Base-by-base conservation (phyloP, 139 green algal genomes). In the Picochlorum sp. region DNA sequence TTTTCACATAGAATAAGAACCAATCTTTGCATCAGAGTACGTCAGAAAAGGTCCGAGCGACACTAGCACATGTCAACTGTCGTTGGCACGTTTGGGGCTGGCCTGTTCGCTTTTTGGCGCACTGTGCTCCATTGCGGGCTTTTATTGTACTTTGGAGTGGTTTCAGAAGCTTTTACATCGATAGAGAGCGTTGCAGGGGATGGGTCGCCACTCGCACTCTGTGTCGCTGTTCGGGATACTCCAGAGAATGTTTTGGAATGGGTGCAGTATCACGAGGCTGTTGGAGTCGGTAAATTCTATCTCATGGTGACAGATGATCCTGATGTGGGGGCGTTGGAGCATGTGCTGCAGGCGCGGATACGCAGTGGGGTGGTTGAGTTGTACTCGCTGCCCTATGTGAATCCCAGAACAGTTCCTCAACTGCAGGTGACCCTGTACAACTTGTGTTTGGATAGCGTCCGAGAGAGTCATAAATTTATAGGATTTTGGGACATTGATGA, bases 401-500 rank as follows among this genome's bases (percentile, higher is more conserved):
- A 28, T 26, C 65, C 65, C 2, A 32, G 30, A 20, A 72, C 65
- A 23, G 20, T 72, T 41, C 26, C 18, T 16, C 32, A 62, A 52
- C 38, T 72, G 30, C 65, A 72, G 46, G 65, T 72, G 54, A 52
- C n/a, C 20, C 54, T 72, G 11, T 72, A 72, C 26, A 30, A 32
- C 52, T 14, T 54, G 18, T 65, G 54, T 23, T 56, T 72, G 16
- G 45, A 72, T 23, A 46, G 45, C 16, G 26, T 34, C 49, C 44
- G 64, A 16, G 30, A 49, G 20, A 28, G 10, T 21, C 64, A 71
- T n/a, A 9, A 10, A 14, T 71, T 65, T 65, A 6, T 71, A 18
- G 64, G 64, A 7, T 71, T 71, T 60, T 71, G 64, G 64, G 64
- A 71, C 16, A 56, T 71, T 37, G 64, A 71, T 30, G 64, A 71